Evolutionary conservation across 495 filamentous ascomycete species (phyloP).

Genomic region (Tuber melanosporum): DNA sequence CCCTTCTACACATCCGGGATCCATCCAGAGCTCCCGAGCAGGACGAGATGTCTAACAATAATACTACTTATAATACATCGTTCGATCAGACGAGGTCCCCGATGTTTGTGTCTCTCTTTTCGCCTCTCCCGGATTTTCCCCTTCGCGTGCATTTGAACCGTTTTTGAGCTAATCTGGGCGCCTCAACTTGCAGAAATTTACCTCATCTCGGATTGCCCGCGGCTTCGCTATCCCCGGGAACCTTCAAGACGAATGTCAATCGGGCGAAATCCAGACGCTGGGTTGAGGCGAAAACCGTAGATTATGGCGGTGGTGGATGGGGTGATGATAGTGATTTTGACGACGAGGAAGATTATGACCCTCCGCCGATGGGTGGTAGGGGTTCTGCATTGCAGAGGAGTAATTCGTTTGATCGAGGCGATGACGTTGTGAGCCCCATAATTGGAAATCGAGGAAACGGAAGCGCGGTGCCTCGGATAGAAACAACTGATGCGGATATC

Average conservation of each 20-base stretch:
- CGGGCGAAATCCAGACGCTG: slow-evolving; percentile 89
- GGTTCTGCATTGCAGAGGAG: slow-evolving; percentile 15
- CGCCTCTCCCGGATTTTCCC: slow-evolving; percentile 11
- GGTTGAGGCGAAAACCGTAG: slow-evolving; percentile 79
- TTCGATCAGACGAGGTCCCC: slow-evolving; percentile 36
- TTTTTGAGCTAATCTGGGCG: slow-evolving; percentile 18
- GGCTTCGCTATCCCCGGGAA: slow-evolving; percentile 46
- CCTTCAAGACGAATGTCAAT: slow-evolving; percentile 74
- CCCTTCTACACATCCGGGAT: background rate
- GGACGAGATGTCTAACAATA: background rate
- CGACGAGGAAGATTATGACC: slow-evolving; percentile 51
- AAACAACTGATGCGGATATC: slow-evolving; percentile 13
- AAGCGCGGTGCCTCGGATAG: slow-evolving; percentile 19
- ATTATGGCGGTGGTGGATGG: slow-evolving; percentile 94
- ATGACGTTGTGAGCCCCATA: slow-evolving; percentile 20
- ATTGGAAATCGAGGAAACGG: slow-evolving; percentile 20
- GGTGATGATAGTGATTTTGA: slow-evolving; percentile 75
- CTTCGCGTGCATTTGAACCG: background rate
- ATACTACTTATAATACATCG: slow-evolving; percentile 36
- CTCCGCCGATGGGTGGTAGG: slow-evolving; percentile 13
- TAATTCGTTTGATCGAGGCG: slow-evolving; percentile 21
- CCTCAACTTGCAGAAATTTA: slow-evolving; percentile 19
- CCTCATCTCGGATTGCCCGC: slow-evolving; percentile 24
- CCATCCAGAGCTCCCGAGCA: background rate
- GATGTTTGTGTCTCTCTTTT: slow-evolving; percentile 28